phyloP scores from a whole-genome alignment of 2,329 filamentous ascomycete genomes.

The Hypomyces perniciosus region DNA sequence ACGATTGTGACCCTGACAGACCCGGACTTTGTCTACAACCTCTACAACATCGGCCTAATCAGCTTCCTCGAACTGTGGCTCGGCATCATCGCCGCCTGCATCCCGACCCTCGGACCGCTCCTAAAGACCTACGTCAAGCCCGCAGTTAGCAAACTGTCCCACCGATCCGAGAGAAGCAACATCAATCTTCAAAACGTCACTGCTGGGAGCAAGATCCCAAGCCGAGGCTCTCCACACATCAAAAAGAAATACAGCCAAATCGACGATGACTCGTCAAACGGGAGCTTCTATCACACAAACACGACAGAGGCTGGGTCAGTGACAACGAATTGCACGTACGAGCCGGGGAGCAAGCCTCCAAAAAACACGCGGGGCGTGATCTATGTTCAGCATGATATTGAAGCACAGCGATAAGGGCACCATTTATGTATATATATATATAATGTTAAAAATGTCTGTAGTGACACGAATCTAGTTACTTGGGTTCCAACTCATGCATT shows the following conservation, averaged over 20 bases:
- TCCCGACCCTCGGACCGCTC: constrained; percentile 37
- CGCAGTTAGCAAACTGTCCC: constrained; percentile 12
- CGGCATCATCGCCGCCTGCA: constrained; percentile 36
- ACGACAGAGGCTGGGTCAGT: background rate
- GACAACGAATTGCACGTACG: background rate
- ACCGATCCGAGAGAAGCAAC: background rate
- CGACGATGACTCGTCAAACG: background rate
- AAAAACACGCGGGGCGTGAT: background rate
- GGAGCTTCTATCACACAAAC: background rate
- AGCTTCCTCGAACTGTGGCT: constrained; percentile 34
- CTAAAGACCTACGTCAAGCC: constrained; percentile 24
- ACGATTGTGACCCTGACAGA: constrained; percentile 18
- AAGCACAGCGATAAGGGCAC: background rate
- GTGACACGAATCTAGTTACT: too few species aligned
- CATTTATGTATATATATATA: too few species aligned
- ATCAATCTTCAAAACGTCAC: background rate
- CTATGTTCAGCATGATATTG: constrained; percentile 1
- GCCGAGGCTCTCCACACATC: background rate
- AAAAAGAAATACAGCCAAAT: background rate
- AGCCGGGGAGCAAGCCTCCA: background rate
- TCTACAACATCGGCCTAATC: constrained; percentile 29
- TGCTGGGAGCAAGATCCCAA: background rate
- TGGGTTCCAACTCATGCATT: too few species aligned
- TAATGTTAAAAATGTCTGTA: too few species aligned
- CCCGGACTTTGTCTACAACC: constrained; percentile 17